Evolutionary conservation across 345 rosid genomes (phyloP).

Genomic region (Arabidopsis arenosa): DNA sequence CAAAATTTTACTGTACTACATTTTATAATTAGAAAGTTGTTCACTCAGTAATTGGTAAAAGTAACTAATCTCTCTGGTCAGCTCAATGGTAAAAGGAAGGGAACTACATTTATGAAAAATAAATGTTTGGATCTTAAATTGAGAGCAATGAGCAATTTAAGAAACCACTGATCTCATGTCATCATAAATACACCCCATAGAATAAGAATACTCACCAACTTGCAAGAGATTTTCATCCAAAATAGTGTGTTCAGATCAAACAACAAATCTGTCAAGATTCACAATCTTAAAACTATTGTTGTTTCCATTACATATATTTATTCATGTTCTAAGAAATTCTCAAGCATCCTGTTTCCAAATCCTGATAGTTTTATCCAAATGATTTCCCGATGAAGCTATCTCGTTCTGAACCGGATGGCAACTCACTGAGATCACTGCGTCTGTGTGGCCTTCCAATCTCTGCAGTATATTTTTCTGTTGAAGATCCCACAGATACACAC

Average conservation of each 20-base stretch:
- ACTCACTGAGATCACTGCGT: conserved; percentile 80
- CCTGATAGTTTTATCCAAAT: conserved; percentile 73
- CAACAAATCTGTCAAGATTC: conserved; percentile 16
- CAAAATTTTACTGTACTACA: no score
- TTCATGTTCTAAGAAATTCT: background rate
- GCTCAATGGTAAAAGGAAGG: no score
- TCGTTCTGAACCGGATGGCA: conserved; percentile 80
- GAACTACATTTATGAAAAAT: no score
- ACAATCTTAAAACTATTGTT: background rate
- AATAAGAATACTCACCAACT: background rate
- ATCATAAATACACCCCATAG: no score
- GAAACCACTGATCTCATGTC: no score
- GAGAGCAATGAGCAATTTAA: no score
- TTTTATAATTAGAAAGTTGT: no score
- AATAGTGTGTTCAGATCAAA: background rate
- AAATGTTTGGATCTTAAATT: no score
- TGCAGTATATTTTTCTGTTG: conserved; percentile 83
- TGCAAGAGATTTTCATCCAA: background rate
- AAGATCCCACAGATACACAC: conserved; percentile 93
- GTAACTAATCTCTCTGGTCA: no score
- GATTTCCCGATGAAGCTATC: conserved; percentile 89
- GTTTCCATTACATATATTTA: conserved; percentile 4
- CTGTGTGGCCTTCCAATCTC: conserved; percentile 85
- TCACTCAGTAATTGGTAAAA: no score
- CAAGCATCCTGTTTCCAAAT: conserved; percentile 79